A percentile compares a stretch with the other conserved stretches of the same genome.
These are phyloP conservation scores for Truncatella angustata DNA, from an alignment of 2,329 filamentous ascomycete species.

Conservation along the genomic window DNA sequence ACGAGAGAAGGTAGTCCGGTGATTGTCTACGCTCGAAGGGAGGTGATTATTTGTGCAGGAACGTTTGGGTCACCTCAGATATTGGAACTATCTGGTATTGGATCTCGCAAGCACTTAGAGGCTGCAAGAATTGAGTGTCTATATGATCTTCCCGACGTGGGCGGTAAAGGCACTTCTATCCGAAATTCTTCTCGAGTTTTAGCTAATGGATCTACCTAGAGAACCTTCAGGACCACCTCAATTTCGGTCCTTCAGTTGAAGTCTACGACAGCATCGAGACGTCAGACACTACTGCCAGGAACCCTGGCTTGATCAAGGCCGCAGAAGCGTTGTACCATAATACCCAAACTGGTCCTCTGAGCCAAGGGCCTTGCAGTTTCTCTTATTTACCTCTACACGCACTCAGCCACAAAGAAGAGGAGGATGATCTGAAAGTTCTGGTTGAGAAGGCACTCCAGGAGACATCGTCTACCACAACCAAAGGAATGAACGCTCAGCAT, in stretches of 20 bases:
- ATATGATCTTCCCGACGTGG: slow-evolving; percentile 34
- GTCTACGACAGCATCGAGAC: neutral
- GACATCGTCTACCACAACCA: neutral
- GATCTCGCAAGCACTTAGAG: slow-evolving; percentile 30
- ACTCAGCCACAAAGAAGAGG: neutral
- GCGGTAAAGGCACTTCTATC: slow-evolving; percentile 29
- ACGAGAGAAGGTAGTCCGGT: slow-evolving; percentile 10
- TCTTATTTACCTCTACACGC: neutral
- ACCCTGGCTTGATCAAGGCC: neutral
- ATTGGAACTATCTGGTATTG: slow-evolving; percentile 42
- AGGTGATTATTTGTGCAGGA: slow-evolving; percentile 43
- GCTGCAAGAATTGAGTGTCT: slow-evolving; percentile 28
- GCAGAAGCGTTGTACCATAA: neutral
- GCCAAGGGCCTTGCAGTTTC: neutral
- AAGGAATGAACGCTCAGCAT: neutral
- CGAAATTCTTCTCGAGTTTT: neutral
- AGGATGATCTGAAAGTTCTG: neutral
- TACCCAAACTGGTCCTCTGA: neutral
- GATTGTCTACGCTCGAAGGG: slow-evolving; percentile 27
- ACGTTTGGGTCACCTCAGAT: slow-evolving; percentile 40
- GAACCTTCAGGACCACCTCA: slow-evolving; percentile 31
- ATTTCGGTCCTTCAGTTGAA: neutral
- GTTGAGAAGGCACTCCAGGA: neutral
- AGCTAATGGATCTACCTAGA: neutral
- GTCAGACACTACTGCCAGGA: neutral